Evolutionary conservation across 2,329 filamentous ascomycete genomes (phyloP).

Genomic region (Hymenoscyphus scutula): DNA sequence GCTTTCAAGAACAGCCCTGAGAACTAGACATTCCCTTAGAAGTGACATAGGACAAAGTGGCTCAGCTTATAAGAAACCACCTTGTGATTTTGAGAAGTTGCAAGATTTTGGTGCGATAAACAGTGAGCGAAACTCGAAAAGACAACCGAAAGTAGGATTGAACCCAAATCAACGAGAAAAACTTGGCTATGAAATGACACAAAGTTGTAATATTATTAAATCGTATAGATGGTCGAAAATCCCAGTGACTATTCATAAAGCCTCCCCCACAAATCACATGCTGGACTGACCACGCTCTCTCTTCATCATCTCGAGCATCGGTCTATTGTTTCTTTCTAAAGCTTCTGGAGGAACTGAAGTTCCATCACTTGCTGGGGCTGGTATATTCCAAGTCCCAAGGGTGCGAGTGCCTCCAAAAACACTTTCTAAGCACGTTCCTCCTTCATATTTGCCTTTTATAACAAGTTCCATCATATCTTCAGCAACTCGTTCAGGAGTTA

Average conservation of each 20-base stretch:
- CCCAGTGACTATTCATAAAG: background rate
- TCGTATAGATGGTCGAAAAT: too few relatives aligned
- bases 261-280: background rate
- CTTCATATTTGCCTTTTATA: conserved; percentile 12
- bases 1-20: too few relatives aligned
- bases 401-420: conserved; percentile 3
- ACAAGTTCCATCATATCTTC: conserved; percentile 15
- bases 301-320: conserved; percentile 12
- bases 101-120: too few relatives aligned
- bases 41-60: too few relatives aligned
- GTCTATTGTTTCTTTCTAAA: conserved; percentile 13
- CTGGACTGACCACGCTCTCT: conserved; percentile 12
- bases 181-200: background rate
- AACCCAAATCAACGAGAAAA: background rate
- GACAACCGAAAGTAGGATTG: too few relatives aligned
- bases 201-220: background rate
- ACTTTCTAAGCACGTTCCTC: conserved; percentile 14
- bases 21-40: too few relatives aligned
- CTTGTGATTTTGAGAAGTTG: too few relatives aligned
- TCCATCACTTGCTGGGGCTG: conserved; percentile 5
- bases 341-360: conserved; percentile 11
- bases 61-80: too few relatives aligned
- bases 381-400: conserved; percentile 20
- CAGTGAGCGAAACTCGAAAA: too few relatives aligned
- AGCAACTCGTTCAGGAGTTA: conserved; percentile 16